A percentile compares a stretch with the other conserved stretches of the same genome.
These are phyloP conservation scores for Penicillium daleae DNA, from an alignment of 495 filamentous ascomycete genomes.

Conservation along the genomic window DNA sequence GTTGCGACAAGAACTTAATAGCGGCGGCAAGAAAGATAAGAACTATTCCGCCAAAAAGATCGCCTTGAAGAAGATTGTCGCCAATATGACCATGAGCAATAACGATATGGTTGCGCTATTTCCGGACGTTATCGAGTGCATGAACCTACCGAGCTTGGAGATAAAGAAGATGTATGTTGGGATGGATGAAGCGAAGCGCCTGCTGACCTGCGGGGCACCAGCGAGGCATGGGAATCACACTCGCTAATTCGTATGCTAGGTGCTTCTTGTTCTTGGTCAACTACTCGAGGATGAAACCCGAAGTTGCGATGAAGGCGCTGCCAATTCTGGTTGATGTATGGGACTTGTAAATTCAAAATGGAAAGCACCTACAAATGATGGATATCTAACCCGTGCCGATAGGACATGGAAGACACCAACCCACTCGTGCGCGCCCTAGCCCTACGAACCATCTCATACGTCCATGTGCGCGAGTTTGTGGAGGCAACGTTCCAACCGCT, in stretches of 20 bases:
- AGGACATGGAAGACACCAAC: slow-evolving; percentile 95
- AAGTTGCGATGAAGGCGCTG: slow-evolving; percentile 90
- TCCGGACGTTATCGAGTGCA: slow-evolving; percentile 91
- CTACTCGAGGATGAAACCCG: slow-evolving; percentile 92
- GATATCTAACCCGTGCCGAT: slow-evolving; percentile 13
- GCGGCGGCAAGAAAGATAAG: slow-evolving; percentile 97
- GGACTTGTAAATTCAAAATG: background rate
- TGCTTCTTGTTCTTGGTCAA: slow-evolving; percentile 98
- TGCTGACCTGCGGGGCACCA: background rate
- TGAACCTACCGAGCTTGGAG: slow-evolving; percentile 90
- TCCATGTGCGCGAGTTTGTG: slow-evolving; percentile 96
- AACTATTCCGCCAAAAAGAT: slow-evolving; percentile 97
- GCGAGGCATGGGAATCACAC: background rate
- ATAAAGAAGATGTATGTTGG: slow-evolving; percentile 96
- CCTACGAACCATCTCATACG: slow-evolving; percentile 93
- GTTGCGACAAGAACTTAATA: slow-evolving; percentile 90
- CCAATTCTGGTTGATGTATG: slow-evolving; percentile 81
- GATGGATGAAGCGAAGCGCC: background rate
- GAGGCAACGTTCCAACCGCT: slow-evolving; percentile 85
- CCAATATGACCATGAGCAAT: slow-evolving; percentile 99
- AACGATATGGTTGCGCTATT: slow-evolving; percentile 99
- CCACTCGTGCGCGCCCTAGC: slow-evolving; percentile 92
- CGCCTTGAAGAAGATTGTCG: slow-evolving; percentile 98
- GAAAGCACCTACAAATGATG: background rate
- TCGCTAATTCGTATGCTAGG: slow-evolving; percentile 55